These are phyloP conservation scores for Mediolabrus comicus DNA, from an alignment of 108 stramenopile genomes.

Conservation along the genomic window DNA sequence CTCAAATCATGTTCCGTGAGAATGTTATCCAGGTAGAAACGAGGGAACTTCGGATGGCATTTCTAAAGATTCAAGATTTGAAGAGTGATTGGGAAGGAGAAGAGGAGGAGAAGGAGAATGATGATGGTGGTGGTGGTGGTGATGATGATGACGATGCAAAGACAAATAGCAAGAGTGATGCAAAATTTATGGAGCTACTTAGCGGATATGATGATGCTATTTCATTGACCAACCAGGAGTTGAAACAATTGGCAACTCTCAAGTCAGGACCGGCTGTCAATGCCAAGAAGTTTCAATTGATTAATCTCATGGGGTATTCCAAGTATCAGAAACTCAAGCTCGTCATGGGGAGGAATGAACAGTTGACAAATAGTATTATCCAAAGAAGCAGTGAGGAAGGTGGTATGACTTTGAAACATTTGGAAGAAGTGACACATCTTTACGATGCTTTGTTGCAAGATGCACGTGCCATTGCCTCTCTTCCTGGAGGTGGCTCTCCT, in stretches of 20 bases:
- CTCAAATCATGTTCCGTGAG: conserved; percentile 59
- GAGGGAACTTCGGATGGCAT: conserved; percentile 34
- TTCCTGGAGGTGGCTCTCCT: conserved; percentile 46
- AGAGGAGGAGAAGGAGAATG: conserved; percentile 11
- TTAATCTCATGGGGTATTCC: conserved; percentile 58
- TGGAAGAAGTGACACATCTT: conserved; percentile 67
- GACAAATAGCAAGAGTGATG: conserved; percentile 5
- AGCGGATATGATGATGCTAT: conserved; percentile 77
- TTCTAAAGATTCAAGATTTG: conserved; percentile 37
- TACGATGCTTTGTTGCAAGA: conserved; percentile 82
- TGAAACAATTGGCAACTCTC: conserved; percentile 48
- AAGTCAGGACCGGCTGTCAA: conserved; percentile 72
- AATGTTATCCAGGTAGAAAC: conserved; percentile 57
- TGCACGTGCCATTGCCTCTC: conserved; percentile 54
- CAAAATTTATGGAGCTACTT: conserved; percentile 59
- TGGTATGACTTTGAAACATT: conserved; percentile 30
- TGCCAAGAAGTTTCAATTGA: conserved; percentile 64
- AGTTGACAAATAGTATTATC: conserved; percentile 44
- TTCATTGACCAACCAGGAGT: conserved; percentile 42
- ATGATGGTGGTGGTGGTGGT: not conserved
- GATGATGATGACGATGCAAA: not conserved
- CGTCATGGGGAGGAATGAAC: conserved; percentile 56
- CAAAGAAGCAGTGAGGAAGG: conserved; percentile 1
- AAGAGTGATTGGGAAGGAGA: conserved; percentile 25
- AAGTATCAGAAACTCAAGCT: conserved; percentile 65